These are phyloP conservation scores for Podila horticola DNA, from an alignment of 192 early-diverging fungal genomes.

Conservation along the genomic window DNA sequence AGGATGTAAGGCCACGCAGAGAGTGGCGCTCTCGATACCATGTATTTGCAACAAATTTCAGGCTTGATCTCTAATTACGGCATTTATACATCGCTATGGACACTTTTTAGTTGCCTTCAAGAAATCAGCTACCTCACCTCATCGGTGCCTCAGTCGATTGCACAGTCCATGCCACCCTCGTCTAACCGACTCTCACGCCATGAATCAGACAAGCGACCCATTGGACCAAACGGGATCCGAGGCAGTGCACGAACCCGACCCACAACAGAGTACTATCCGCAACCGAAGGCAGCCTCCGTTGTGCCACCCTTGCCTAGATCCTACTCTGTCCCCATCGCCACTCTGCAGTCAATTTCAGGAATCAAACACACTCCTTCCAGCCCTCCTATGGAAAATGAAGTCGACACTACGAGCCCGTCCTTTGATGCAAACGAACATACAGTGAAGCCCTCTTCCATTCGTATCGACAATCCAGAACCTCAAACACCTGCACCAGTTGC, in stretches of 20 bases:
- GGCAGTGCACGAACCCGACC: constrained; percentile 32
- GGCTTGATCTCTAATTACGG: neutral
- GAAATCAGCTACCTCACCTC: constrained; percentile 48
- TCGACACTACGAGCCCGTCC: neutral
- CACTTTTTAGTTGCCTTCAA: constrained; percentile 34
- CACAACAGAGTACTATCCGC: constrained; percentile 32
- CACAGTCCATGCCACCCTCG: constrained; percentile 23
- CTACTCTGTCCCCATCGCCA: constrained; percentile 34
- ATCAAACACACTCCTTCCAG: constrained; percentile 8
- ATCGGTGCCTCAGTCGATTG: constrained; percentile 36
- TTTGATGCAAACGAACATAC: constrained; percentile 1
- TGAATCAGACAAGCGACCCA: constrained; percentile 32
- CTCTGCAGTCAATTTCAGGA: constrained; percentile 12
- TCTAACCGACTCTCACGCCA: constrained; percentile 26
- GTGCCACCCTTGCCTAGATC: constrained; percentile 27
- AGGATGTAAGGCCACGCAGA: constrained; percentile 25
- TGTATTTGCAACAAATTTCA: neutral
- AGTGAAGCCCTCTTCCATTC: no score
- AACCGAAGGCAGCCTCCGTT: neutral
- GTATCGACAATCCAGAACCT: neutral
- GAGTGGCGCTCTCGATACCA: neutral
- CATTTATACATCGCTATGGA: neutral
- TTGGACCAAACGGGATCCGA: constrained; percentile 32
- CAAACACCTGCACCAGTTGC: neutral
- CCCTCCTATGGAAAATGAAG: constrained; percentile 4